A percentile compares a stretch with the other conserved stretches of the same genome.
Evolutionary conservation across 306 rosid genomes (phyloP).

Genomic region (Cucumis melo): DNA sequence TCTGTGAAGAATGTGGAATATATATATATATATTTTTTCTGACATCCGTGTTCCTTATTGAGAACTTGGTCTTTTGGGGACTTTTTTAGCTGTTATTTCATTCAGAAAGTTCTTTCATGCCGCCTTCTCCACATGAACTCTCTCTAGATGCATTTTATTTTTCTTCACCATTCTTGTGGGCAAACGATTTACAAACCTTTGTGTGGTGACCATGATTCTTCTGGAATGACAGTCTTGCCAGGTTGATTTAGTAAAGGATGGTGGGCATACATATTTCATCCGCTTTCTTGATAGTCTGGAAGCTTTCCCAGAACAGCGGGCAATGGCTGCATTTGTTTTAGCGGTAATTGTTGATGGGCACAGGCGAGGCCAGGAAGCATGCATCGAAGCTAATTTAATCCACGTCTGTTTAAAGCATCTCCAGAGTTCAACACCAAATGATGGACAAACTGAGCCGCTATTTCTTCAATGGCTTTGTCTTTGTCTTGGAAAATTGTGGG

Average conservation of each 20-base stretch:
- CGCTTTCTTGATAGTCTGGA: conserved; percentile 92
- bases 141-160: not conserved
- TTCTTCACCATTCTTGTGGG: not conserved
- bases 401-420: conserved; percentile 86
- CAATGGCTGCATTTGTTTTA: conserved; percentile 98
- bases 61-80: not conserved
- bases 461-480: conserved; percentile 99
- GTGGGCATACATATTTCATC: conserved; percentile 84
- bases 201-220: conserved; percentile 6
- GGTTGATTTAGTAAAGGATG: conserved; percentile 96
- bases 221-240: conserved; percentile 74
- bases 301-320: conserved; percentile 88
- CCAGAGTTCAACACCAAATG: conserved; percentile 72
- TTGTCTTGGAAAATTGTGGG: conserved; percentile 96
- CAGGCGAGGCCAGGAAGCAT: conserved; percentile 93
- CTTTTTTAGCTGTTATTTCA: not conserved
- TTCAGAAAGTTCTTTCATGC: not conserved
- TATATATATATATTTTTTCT: not conserved
- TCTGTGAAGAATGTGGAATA: not conserved
- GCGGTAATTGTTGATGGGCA: conserved; percentile 97
- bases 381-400: conserved; percentile 66
- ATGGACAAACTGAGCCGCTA: conserved; percentile 72
- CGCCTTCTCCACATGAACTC: not conserved
- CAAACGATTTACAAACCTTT: not conserved
- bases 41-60: not conserved